Percentiles rank a stretch among this genome's conserved stretches.
Conservation (phyloP, 148 eudicot species). For the Nepenthes mirabilis region DNA sequence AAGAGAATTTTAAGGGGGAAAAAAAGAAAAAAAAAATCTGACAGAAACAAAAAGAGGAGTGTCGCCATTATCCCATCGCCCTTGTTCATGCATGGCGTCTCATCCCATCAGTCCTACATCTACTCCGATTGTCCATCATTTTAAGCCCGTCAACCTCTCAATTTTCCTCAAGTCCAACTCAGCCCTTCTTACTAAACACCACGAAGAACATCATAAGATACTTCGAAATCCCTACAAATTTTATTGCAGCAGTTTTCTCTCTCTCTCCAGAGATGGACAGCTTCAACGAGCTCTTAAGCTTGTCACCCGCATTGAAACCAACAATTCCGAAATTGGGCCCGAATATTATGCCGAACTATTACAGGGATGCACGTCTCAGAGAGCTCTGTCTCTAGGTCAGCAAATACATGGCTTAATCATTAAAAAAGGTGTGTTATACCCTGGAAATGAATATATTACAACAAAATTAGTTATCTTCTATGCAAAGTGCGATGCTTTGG, state of each 20-base stretch:
- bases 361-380: constrained; percentile 31
- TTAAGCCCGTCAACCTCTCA: constrained; percentile 6
- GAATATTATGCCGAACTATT: constrained; percentile 36
- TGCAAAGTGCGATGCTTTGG: constrained; percentile 36
- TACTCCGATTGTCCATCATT: constrained; percentile 10
- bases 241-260: constrained; percentile 12
- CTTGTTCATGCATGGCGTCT: constrained; percentile 32
- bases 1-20: too few species aligned
- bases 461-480: constrained; percentile 50
- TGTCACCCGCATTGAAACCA: constrained; percentile 17
- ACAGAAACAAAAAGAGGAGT: too few species aligned
- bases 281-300: constrained; percentile 28
- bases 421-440: constrained; percentile 32
- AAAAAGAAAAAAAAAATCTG: too few species aligned
- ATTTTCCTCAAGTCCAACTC: constrained; percentile 8
- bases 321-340: constrained; percentile 19
- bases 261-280: constrained; percentile 20
- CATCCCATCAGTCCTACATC: constrained; percentile 12
- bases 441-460: constrained; percentile 34
- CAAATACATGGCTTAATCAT: constrained; percentile 44
- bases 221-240: constrained; percentile 8
- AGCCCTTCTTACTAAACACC: constrained; percentile 8
- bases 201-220: constrained; percentile 9
- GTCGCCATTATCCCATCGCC: constrained; percentile 8
- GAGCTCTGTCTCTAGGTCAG: constrained; percentile 26